phyloP scores from a whole-genome alignment of 352 stramenopile genomes.

The Phytopythium chamaehyphon region DNA sequence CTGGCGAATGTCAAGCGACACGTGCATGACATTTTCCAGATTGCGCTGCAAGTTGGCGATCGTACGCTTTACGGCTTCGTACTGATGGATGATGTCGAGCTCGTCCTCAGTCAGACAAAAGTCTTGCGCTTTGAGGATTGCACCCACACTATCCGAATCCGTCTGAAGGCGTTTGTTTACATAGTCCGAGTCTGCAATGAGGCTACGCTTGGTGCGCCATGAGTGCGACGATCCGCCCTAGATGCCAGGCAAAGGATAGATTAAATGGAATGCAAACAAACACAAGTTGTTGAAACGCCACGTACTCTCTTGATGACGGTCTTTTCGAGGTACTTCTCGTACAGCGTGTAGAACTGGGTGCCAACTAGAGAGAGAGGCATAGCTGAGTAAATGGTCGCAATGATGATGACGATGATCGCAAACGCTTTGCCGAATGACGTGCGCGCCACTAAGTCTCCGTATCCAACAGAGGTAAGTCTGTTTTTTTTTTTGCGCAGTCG shows the following conservation, averaged over 20 bases:
- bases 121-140: slow-evolving; percentile 3
- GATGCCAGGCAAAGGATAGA: background rate
- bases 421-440: slow-evolving; percentile 67
- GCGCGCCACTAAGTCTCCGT: slow-evolving; percentile 60
- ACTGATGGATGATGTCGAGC: slow-evolving; percentile 35
- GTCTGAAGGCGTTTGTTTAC: slow-evolving; percentile 7
- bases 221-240: slow-evolving; percentile 54
- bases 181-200: slow-evolving; percentile 11
- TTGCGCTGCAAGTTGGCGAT: slow-evolving; percentile 48
- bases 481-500: too few relatives aligned
- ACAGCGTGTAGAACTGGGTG: slow-evolving; percentile 65
- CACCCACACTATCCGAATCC: background rate
- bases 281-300: background rate
- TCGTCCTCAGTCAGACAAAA: slow-evolving; percentile 49
- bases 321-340: slow-evolving; percentile 64
- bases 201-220: slow-evolving; percentile 40
- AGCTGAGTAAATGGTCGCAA: slow-evolving; percentile 62
- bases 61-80: slow-evolving; percentile 42
- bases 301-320: slow-evolving; percentile 50
- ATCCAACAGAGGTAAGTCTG: slow-evolving; percentile 69
- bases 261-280: slow-evolving; percentile 7
- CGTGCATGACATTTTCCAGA: slow-evolving; percentile 35
- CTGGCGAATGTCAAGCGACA: slow-evolving; percentile 24
- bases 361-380: slow-evolving; percentile 77
- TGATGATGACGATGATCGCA: slow-evolving; percentile 56